These are phyloP conservation scores for Hygrophorus russula DNA, from an alignment of 768 basidiomycete species.

Conservation along the genomic window DNA sequence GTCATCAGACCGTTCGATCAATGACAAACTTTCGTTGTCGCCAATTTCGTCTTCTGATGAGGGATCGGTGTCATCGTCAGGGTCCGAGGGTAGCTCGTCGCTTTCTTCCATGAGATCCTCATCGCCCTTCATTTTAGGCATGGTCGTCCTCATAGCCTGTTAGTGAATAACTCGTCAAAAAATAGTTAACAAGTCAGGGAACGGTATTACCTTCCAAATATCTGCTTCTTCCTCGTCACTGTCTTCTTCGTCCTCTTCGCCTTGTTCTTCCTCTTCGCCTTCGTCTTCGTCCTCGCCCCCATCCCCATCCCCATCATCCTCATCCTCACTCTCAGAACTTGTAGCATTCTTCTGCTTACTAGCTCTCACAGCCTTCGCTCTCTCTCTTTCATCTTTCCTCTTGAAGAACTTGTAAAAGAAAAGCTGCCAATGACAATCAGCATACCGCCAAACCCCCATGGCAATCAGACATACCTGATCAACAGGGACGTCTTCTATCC, in stretches of 20 bases:
- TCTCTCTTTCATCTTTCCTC: slow-evolving; percentile 48
- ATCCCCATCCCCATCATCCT: slow-evolving; percentile 26
- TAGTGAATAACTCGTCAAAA: slow-evolving; percentile 1
- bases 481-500: slow-evolving; percentile 63
- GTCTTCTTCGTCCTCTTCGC: slow-evolving; percentile 25
- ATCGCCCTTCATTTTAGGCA: slow-evolving; percentile 52
- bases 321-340: slow-evolving; percentile 26
- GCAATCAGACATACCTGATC: slow-evolving; percentile 56
- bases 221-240: slow-evolving; percentile 54
- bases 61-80: slow-evolving; percentile 13
- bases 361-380: slow-evolving; percentile 31
- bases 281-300: slow-evolving; percentile 30
- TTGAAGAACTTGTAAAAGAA: slow-evolving; percentile 92
- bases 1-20: slow-evolving; percentile 59
- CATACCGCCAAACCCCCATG: neutral
- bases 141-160: slow-evolving; percentile 83
- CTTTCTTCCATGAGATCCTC: slow-evolving; percentile 31
- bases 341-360: slow-evolving; percentile 20
- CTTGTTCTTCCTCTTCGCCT: slow-evolving; percentile 30
- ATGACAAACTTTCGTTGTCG: slow-evolving; percentile 37
- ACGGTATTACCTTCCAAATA: slow-evolving; percentile 70
- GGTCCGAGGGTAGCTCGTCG: slow-evolving; percentile 18
- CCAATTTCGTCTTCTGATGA: too few species aligned
- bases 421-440: slow-evolving; percentile 29
- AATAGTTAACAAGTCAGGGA: neutral